Percentiles rank a stretch among this genome's conserved stretches.
Evolutionary conservation across 257 asterid genomes (phyloP).

Genomic region (Solanum acaule): DNA sequence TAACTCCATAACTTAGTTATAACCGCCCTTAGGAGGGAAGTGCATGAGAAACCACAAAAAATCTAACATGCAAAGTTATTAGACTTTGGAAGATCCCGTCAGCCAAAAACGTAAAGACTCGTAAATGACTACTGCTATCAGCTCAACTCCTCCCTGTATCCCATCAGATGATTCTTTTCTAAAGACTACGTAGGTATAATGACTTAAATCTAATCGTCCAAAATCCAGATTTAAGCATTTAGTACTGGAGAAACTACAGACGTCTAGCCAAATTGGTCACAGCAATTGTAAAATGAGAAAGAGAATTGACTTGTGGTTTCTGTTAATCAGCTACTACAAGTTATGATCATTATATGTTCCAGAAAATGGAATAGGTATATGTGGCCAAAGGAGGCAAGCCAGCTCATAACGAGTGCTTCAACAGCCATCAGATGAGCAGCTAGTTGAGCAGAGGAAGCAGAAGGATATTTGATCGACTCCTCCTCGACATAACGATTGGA

Average conservation of each 20-base stretch:
- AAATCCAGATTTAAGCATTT: background rate
- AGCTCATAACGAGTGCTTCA: background rate
- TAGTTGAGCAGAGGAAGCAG: background rate
- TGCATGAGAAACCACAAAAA: background rate
- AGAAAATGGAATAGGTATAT: background rate
- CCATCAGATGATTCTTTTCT: background rate
- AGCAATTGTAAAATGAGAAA: background rate
- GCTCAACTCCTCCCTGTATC: background rate
- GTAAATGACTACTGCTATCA: background rate
- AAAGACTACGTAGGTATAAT: background rate
- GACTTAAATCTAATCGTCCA: background rate
- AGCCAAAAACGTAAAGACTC: background rate
- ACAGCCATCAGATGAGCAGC: background rate
- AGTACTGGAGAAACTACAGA: background rate
- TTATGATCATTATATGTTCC: background rate
- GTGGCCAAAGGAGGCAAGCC: background rate
- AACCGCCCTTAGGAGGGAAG: too few species aligned
- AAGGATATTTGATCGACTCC: background rate
- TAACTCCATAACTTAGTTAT: background rate
- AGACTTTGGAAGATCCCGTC: background rate
- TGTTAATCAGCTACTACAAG: background rate
- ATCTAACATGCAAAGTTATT: background rate
- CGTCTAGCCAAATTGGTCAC: background rate
- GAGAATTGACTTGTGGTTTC: background rate
- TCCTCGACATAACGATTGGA: background rate